Evolutionary conservation across 495 filamentous ascomycete species (phyloP).

Genomic region (Neurospora pannonica): DNA sequence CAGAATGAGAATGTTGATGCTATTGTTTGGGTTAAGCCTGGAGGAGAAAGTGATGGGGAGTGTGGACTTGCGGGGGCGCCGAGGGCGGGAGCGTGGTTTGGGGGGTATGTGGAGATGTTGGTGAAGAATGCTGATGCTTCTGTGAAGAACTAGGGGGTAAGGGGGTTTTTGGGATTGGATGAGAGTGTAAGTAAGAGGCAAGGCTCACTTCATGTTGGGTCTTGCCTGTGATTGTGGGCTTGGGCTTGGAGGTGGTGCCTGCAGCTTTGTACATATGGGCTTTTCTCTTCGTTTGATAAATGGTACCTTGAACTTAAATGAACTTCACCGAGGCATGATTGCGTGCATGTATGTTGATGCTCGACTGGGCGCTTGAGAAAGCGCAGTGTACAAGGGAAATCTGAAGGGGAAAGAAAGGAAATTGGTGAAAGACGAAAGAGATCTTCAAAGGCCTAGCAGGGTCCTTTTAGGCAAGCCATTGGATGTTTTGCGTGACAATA

Average conservation of each 20-base stretch:
- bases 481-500: too few relatives aligned
- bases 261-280: neutral
- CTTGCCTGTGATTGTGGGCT: neutral
- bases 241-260: neutral
- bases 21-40: conserved; percentile 73
- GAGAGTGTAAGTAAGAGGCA: neutral
- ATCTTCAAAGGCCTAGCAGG: too few relatives aligned
- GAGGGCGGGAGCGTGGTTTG: conserved; percentile 62
- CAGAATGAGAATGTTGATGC: conserved; percentile 54
- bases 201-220: neutral
- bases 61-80: conserved; percentile 53
- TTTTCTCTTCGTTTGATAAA: neutral
- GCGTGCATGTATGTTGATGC: too few relatives aligned
- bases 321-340: too few relatives aligned
- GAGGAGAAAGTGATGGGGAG: conserved; percentile 66
- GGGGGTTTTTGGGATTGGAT: neutral
- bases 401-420: too few relatives aligned
- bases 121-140: conserved; percentile 50
- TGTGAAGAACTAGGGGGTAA: neutral
- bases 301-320: too few relatives aligned
- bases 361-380: too few relatives aligned
- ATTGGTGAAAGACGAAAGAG: too few relatives aligned
- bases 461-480: too few relatives aligned
- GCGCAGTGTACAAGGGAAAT: too few relatives aligned
- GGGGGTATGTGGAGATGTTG: conserved; percentile 60